A percentile compares a stretch with the other conserved stretches of the same genome.
phyloP scores from a whole-genome alignment of 345 rosid species.

The Syzygium jambos region DNA sequence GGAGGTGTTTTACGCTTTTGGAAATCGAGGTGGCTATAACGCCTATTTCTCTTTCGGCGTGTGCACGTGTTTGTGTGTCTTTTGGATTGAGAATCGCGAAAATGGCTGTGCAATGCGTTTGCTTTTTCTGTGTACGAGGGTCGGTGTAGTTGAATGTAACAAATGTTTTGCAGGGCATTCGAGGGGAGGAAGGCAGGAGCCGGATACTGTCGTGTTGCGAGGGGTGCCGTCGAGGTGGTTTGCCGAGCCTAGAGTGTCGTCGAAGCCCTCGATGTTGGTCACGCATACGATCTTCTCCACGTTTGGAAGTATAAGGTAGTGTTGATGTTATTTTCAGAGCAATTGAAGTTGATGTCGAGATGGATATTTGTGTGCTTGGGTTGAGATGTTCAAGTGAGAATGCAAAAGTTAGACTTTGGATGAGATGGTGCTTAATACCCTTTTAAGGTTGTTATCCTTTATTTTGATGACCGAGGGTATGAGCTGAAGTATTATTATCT shows the following conservation, averaged over 20 bases:
- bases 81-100: background rate
- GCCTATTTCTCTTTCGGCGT: background rate
- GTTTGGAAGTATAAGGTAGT: conserved; percentile 79
- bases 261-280: conserved; percentile 86
- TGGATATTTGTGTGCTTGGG: background rate
- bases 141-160: background rate
- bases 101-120: background rate
- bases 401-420: background rate
- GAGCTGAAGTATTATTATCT: background rate
- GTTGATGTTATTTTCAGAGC: background rate
- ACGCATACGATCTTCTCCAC: conserved; percentile 79
- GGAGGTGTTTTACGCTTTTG: conserved; percentile 67
- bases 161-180: conserved; percentile 32
- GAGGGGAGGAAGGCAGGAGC: conserved; percentile 57
- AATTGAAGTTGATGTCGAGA: background rate
- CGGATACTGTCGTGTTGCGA: conserved; percentile 66
- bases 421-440: background rate
- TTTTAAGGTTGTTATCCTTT: background rate
- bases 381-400: background rate
- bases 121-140: background rate
- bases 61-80: background rate
- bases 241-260: conserved; percentile 89
- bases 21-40: conserved; percentile 33
- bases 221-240: conserved; percentile 94
- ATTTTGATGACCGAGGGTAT: background rate